These are phyloP conservation scores for Rhodosporidiobolus odoratus DNA, from an alignment of 768 basidiomycete species.

Conservation along the genomic window DNA sequence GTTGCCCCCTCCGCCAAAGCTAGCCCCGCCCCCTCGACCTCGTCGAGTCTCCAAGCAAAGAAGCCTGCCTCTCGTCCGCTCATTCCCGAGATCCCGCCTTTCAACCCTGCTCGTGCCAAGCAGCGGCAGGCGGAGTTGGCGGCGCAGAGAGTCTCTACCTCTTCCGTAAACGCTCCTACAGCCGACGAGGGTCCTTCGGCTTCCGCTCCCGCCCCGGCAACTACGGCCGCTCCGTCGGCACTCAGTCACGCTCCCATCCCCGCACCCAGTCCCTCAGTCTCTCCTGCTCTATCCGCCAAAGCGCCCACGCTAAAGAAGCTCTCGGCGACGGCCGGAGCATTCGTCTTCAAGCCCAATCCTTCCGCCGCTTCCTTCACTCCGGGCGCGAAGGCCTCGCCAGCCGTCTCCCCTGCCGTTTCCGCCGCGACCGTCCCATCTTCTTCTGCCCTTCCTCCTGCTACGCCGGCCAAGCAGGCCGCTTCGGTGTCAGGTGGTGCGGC, in stretches of 20 bases:
- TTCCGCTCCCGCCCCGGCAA: constrained; percentile 47
- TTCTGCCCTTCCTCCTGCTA: constrained; percentile 41
- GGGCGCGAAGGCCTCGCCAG: constrained; percentile 44
- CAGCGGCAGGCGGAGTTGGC: constrained; percentile 19
- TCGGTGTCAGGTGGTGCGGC: constrained; percentile 55
- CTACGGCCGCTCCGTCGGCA: constrained; percentile 53
- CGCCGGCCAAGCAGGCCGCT: constrained; percentile 54
- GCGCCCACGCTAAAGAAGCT: constrained; percentile 44
- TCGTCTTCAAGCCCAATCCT: constrained; percentile 82
- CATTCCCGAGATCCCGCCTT: constrained; percentile 86
- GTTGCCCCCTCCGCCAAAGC: constrained; percentile 32
- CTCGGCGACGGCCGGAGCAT: constrained; percentile 79
- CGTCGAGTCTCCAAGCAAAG: constrained; percentile 27
- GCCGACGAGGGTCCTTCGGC: constrained; percentile 40
- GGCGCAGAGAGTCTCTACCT: constrained; percentile 39
- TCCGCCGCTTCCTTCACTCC: constrained; percentile 72
- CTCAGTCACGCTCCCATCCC: not conserved
- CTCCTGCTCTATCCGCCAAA: constrained; percentile 42
- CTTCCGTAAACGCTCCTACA: constrained; percentile 41
- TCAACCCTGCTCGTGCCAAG: constrained; percentile 59
- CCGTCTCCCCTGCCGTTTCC: not conserved
- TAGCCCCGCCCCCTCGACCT: constrained; percentile 1
- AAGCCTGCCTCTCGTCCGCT: constrained; percentile 60
- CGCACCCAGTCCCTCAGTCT: not conserved
- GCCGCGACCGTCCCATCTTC: constrained; percentile 40